A percentile compares a stretch with the other conserved stretches of the same genome.
Conservation (phyloP, 2,329 filamentous ascomycete species). For the Corynespora cassiicola region DNA sequence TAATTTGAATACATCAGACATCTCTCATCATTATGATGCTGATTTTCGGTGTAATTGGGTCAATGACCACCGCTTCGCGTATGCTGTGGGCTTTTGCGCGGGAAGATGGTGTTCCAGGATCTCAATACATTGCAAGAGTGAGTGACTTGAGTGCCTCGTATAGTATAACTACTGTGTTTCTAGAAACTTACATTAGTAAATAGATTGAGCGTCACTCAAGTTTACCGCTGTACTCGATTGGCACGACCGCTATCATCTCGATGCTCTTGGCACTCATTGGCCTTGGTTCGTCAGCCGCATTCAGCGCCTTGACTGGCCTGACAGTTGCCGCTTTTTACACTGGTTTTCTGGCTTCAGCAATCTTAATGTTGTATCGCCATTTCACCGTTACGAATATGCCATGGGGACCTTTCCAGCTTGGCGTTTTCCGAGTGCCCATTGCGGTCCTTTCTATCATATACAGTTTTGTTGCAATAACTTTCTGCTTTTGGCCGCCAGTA, state of each 20-base stretch:
- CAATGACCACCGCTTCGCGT: slow-evolving; percentile 19
- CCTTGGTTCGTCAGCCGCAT: slow-evolving; percentile 15
- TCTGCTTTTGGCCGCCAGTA: slow-evolving; percentile 20
- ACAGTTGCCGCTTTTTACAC: slow-evolving; percentile 16
- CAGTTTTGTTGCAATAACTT: slow-evolving; percentile 18
- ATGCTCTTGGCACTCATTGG: slow-evolving; percentile 18
- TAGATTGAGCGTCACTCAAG: slow-evolving; percentile 6
- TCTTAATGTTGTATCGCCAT: slow-evolving; percentile 12
- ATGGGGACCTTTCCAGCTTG: slow-evolving; percentile 15
- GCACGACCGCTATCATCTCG: slow-evolving; percentile 14
- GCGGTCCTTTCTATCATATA: slow-evolving; percentile 14
- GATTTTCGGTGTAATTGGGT: slow-evolving; percentile 12
- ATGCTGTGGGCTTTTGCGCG: slow-evolving; percentile 25
- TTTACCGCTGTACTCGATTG: slow-evolving; percentile 50
- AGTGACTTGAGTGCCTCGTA: slow-evolving; percentile 3
- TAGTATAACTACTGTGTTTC: no score
- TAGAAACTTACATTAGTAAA: no score
- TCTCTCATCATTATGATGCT: slow-evolving; percentile 13
- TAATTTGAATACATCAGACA: slow-evolving; percentile 10
- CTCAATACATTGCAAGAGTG: slow-evolving; percentile 24
- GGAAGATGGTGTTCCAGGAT: slow-evolving; percentile 22
- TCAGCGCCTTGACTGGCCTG: slow-evolving; percentile 15
- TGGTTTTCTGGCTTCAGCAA: slow-evolving; percentile 15
- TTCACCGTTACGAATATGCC: slow-evolving; percentile 6
- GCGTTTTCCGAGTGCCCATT: slow-evolving; percentile 10